These are phyloP conservation scores for Trichosporon asahii DNA, from an alignment of 1,284 basidiomycete species.

Conservation along the genomic window DNA sequence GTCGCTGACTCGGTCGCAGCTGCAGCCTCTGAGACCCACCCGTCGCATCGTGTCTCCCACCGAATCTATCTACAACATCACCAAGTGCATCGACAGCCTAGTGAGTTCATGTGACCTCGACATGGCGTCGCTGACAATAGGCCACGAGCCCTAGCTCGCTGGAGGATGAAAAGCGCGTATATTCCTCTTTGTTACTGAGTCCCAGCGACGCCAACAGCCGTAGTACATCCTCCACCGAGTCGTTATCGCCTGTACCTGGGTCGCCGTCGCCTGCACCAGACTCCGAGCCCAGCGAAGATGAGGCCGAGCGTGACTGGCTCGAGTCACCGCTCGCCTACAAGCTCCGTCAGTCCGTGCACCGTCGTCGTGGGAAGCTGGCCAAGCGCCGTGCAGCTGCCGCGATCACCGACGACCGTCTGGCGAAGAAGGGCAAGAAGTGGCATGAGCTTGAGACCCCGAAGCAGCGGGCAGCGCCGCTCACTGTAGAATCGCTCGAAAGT, in stretches of 20 bases:
- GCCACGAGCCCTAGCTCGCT: neutral
- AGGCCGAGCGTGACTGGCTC: neutral
- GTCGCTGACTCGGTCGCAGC: neutral
- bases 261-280: slow-evolving; percentile 1
- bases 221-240: neutral
- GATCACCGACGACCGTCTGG: neutral
- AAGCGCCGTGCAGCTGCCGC: slow-evolving; percentile 1
- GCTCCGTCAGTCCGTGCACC: neutral
- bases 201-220: neutral
- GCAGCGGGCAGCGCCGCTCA: neutral
- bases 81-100: slow-evolving; percentile 9
- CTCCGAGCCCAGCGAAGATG: neutral
- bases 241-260: neutral
- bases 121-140: slow-evolving; percentile 1
- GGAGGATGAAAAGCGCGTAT: slow-evolving; percentile 11
- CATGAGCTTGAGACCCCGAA: neutral
- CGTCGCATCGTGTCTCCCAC: slow-evolving; percentile 15
- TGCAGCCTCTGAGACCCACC: neutral
- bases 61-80: slow-evolving; percentile 11
- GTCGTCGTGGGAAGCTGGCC: neutral
- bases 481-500: neutral
- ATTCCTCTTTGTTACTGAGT: neutral
- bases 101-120: neutral
- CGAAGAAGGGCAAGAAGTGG: slow-evolving; percentile 8
- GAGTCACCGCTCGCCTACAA: slow-evolving; percentile 13